Evolutionary conservation across 345 rosid genomes (phyloP), one percentile per base, ranked within the genome.

Genomic region (Eucalyptus sp.): DNA sequence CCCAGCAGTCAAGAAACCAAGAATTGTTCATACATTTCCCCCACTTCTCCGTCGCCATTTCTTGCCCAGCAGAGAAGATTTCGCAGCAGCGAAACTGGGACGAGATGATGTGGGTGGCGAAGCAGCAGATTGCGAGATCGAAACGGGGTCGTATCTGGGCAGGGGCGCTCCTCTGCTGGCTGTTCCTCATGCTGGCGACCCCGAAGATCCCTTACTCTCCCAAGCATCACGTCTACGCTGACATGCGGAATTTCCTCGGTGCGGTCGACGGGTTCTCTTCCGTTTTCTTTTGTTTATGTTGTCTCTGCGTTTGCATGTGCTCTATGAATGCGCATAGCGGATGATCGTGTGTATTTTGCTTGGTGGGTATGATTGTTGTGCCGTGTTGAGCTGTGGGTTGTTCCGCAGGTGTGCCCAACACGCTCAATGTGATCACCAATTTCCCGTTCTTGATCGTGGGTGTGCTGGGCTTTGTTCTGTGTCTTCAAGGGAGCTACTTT

Each of bases 221-320:
- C 80, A 76, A 90, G 1, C 92, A 92, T 60, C 95, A 94, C 89
- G 91, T 88, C 88, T 96, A 94, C 66, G 97, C 96, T 20, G 98
- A 97, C 90, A 94, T 94, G 94, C 97, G 98, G 91, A 96, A 97
- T 91, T 94, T 96, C 87, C 90, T 97, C 48, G 99, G 99, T 96
- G 93, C 87, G n/a, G 41, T 37, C 20, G 33, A 31, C 54, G 16
- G 50, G 22, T 46, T 31, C 16, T 5, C 85, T 14, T 50, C 33
- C 37, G 15, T 50, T 22, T 27, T 5, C 33, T 86, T 25, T 50
- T 3, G 18, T 8, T 58, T 5, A 54, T 44, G 41, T 50, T 25
- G 11, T 11, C 68, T 58, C 50, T 52, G 33, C 13, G 8, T 22
- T 54, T 14, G 43, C 31, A 58, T 56, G 10, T 85, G 51, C n/a